Conservation (phyloP, 352 stramenopile genomes). For the Pythium guiyangense region DNA sequence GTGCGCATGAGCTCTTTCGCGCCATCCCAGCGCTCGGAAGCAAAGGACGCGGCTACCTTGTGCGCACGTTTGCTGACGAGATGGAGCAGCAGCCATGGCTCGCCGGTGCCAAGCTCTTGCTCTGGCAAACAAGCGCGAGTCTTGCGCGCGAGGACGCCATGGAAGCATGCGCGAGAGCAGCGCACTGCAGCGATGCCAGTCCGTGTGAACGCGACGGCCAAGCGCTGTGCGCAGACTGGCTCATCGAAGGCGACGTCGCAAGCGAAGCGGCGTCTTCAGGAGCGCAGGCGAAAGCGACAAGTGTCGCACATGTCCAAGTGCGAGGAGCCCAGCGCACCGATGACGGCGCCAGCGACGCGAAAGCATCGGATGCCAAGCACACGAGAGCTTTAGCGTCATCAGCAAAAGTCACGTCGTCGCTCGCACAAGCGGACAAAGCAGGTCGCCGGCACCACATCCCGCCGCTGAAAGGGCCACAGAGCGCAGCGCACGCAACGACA, state of each 20-base stretch:
- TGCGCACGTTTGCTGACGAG: constrained; percentile 27
- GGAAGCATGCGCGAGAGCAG: constrained; percentile 27
- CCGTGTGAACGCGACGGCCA: background rate
- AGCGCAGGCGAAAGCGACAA: no score
- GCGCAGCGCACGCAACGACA: no score
- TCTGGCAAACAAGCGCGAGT: constrained; percentile 58
- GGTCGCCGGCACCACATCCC: no score
- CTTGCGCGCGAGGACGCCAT: constrained; percentile 40
- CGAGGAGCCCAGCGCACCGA: no score
- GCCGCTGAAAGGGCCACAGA: no score
- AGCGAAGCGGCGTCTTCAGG: no score
- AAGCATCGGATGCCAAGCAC: no score
- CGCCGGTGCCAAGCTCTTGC: constrained; percentile 37
- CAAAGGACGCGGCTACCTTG: constrained; percentile 53
- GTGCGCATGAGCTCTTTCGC: constrained; percentile 42
- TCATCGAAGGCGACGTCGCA: constrained; percentile 13
- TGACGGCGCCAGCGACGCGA: no score
- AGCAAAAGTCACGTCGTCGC: no score
- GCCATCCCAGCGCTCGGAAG: constrained; percentile 30
- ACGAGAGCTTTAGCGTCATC: no score
- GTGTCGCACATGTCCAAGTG: no score
- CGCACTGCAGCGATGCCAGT: constrained; percentile 8
- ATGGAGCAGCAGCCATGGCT: constrained; percentile 30
- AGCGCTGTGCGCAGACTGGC: constrained; percentile 32
- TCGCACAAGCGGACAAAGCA: no score